These are phyloP conservation scores for Tricholomella constricta DNA, from an alignment of 768 basidiomycete species.

Conservation along the genomic window DNA sequence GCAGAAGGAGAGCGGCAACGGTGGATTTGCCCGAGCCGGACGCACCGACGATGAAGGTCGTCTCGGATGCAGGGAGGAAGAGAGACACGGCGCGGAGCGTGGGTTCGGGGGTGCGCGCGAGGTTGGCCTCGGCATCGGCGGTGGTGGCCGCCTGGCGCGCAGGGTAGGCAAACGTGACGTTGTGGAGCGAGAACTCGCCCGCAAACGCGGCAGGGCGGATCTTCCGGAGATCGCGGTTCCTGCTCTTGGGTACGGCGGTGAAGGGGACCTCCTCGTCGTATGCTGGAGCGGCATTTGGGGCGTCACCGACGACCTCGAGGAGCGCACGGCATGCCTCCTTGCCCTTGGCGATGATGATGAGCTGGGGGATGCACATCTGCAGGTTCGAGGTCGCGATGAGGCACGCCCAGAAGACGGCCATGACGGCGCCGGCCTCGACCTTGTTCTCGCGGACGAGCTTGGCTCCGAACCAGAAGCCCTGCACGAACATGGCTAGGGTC, in stretches of 20 bases:
- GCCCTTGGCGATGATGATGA: constrained; percentile 78
- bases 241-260: constrained; percentile 23
- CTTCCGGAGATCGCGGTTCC: constrained; percentile 48
- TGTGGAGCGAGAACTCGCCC: constrained; percentile 75
- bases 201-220: constrained; percentile 64
- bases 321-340: constrained; percentile 79
- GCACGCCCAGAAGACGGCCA: constrained; percentile 99
- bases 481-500: constrained; percentile 91
- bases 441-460: constrained; percentile 82
- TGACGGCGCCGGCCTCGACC: constrained; percentile 73
- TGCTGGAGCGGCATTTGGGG: constrained; percentile 22
- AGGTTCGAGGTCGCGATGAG: constrained; percentile 86
- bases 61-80: constrained; percentile 72
- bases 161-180: constrained; percentile 86
- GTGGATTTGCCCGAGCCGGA: constrained; percentile 96
- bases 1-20: constrained; percentile 77
- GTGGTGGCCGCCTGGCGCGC: constrained; percentile 41
- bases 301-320: constrained; percentile 58
- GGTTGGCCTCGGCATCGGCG: constrained; percentile 26
- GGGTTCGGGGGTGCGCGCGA: constrained; percentile 50
- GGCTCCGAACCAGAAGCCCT: constrained; percentile 95
- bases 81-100: constrained; percentile 71
- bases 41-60: constrained; percentile 87
- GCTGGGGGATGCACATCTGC: constrained; percentile 83
- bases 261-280: constrained; percentile 4